Base-by-base conservation (phyloP, 2,329 filamentous ascomycete species). In the Knufia fluminis region DNA sequence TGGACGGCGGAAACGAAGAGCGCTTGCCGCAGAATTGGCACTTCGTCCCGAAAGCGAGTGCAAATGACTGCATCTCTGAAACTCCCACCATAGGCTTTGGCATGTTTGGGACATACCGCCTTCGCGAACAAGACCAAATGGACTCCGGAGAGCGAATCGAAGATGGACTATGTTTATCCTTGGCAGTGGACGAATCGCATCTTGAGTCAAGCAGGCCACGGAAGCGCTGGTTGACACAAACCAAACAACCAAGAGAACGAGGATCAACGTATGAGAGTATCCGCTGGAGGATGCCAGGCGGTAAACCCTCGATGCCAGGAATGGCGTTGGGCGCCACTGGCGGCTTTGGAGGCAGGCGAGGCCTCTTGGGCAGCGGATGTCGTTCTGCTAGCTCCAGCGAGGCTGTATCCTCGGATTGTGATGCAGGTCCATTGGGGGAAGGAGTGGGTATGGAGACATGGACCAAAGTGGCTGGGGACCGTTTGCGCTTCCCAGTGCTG, bases 1-100 rank as follows among this genome's bases (percentile, higher is more conserved):
- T 26, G 10, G 50, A 41, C 12, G 20, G 52, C 48, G 55, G 36
- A 26, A 50, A 49, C 42, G 53, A 49, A 16, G 54, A 53, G 42
- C 47, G 53, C 60, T 71, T 77, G 48, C 67, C 69, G 66, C 87
- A 92, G 57, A 82, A 79, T 60, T 90, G 81, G 64, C 87, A 94
- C 48, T 62, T 66, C 24, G 62, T 69, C 42, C 78, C 76, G 64
- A 79, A 81, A 31, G 80, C 72, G 45, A 92, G 69, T 60, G 77
- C 78, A 78, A 86, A 88, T 85, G 90, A 90, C 36, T 83, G 77
- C 55, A 86, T 70, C 65, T 92, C 86, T 36, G 78, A 77, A 61
- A 76, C 77, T 51, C 73, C 75, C 46, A 71, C 68, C 44, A 91
- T 71, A 23, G 86, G 86, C 49, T 74, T 73, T 41, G 86, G 86